phyloP scores from a whole-genome alignment of 2,329 filamentous ascomycete species.

The Diaporthe amygdali region DNA sequence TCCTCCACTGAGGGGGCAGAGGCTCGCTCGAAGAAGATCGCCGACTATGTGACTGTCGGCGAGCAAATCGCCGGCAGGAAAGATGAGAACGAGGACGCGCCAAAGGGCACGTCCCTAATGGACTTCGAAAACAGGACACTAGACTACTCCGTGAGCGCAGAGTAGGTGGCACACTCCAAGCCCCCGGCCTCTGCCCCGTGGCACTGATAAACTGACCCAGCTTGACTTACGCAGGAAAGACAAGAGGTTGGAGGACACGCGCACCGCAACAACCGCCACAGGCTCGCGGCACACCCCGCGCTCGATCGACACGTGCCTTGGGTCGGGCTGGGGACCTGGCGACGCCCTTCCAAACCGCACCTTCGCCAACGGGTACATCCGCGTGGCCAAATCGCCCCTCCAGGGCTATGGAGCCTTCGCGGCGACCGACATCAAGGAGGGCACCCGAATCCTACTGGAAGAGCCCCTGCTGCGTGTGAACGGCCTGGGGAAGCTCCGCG shows the following conservation, averaged over 20 bases:
- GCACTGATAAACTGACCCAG: neutral
- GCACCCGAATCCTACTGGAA: conserved; percentile 51
- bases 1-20: neutral
- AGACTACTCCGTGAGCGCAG: neutral
- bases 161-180: neutral
- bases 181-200: neutral
- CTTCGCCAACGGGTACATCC: conserved; percentile 47
- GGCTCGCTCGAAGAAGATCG: neutral
- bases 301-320: conserved; percentile 17
- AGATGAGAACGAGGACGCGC: neutral
- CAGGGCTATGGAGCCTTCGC: conserved; percentile 57
- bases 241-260: neutral
- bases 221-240: neutral
- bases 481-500: conserved; percentile 34
- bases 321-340: neutral
- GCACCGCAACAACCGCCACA: neutral
- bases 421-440: conserved; percentile 38
- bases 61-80: neutral
- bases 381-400: conserved; percentile 44
- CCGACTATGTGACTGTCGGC: neutral
- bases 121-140: neutral
- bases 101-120: neutral
- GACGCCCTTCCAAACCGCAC: conserved; percentile 11
- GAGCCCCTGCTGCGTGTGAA: conserved; percentile 43
- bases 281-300: neutral